Evolutionary conservation across 257 asterid species (phyloP).

Genomic region (Solanum lycopersicoides): DNA sequence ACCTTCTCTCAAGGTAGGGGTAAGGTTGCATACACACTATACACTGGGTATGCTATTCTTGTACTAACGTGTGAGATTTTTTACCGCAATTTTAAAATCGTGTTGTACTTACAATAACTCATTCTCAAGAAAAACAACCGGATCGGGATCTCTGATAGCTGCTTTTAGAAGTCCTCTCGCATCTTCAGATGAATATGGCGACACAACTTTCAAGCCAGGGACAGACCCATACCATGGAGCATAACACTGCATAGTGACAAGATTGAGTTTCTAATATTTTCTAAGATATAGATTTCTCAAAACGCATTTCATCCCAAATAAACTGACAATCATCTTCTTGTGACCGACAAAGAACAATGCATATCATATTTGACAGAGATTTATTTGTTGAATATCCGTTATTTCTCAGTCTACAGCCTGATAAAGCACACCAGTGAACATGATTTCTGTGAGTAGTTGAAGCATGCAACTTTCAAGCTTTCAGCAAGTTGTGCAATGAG

Average conservation of each 20-base stretch:
- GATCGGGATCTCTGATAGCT: conserved; percentile 48
- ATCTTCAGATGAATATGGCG: conserved; percentile 40
- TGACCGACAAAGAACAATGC: background rate
- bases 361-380: background rate
- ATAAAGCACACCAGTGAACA: background rate
- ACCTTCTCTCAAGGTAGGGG: background rate
- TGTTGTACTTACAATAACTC: conserved; percentile 25
- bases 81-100: background rate
- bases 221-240: conserved; percentile 36
- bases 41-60: background rate
- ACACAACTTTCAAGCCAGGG: conserved; percentile 38
- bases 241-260: conserved; percentile 25
- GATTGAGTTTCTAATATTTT: background rate
- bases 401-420: background rate
- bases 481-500: background rate
- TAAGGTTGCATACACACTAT: background rate
- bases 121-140: conserved; percentile 44
- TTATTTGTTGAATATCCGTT: background rate
- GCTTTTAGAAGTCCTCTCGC: conserved; percentile 44
- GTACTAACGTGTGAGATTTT: background rate
- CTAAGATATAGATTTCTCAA: background rate
- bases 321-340: background rate
- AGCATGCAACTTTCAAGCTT: background rate
- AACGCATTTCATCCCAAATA: background rate
- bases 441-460: background rate